Evolutionary conservation across 352 stramenopile genomes (phyloP), one percentile per base, ranked within the genome.

Genomic region (Pythium rhizo-oryzae): DNA sequence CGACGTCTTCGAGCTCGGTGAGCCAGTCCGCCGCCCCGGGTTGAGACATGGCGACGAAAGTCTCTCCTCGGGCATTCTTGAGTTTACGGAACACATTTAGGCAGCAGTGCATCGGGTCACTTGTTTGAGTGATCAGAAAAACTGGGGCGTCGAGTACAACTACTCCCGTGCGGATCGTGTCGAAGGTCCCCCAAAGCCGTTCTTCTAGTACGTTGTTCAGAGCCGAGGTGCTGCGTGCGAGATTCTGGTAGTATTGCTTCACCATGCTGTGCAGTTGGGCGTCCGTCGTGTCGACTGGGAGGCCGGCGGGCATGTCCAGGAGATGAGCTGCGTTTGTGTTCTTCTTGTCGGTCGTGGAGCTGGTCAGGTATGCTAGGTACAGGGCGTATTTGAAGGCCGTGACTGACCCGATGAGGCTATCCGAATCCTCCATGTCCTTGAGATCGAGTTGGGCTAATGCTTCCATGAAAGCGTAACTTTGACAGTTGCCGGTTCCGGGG

Each of bases 401-500:
- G 13, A 50, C 49, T 8, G 21, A 12, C 15, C 39, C 46, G 0
- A 58, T 2, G 30, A 58, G n/a, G 16, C 2, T 24, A 1, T 24
- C 2, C 9, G n/a, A 1, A 25, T 58, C 33, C 1, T 55, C 28
- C 8, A 33, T 24, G 1, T 8, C 23, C 2, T 50, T 28, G 3
- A 69, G 15, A 4, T 13, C 33, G 12, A 13, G 39, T 47, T 55
- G 41, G 3, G 6, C 6, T 8, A 62, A 6, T 1, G 24, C 21
- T 55, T 69, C 62, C 6, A 41, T 39, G 8, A 69, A 25, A 0
- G 52, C 62, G 25, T 62, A 54, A 12, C 18, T 46, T 18, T 58
- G 62, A 39, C 53, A 69, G 33, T 69, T 69, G 18, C 62, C 62
- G 0, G 35, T 69, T 1, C 7, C 11, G 8, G 30, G 52, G 2